Percentiles rank a stretch among this genome's conserved stretches.
These are phyloP conservation scores for Uromyces viciae-fabae DNA, from an alignment of 1,284 basidiomycete species.

Conservation along the genomic window DNA sequence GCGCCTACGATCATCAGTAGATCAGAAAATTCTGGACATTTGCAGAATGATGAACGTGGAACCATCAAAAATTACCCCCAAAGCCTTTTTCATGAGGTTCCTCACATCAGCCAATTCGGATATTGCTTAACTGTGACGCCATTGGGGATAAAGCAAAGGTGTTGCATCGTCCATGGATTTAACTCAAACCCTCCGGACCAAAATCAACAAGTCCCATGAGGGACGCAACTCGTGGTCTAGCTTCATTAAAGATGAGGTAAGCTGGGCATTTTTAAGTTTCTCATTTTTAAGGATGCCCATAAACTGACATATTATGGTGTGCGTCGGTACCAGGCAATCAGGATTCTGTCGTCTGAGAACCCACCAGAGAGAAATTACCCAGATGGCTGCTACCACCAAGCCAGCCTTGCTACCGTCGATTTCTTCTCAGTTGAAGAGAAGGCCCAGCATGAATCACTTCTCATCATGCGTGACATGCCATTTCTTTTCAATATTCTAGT, in stretches of 20 bases:
- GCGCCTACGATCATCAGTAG: too few relatives aligned
- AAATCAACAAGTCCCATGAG: not conserved
- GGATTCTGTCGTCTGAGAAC: not conserved
- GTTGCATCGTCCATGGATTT: not conserved
- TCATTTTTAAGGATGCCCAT: not conserved
- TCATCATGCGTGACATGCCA: not conserved
- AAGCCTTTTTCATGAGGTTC: not conserved
- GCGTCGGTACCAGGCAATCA: not conserved
- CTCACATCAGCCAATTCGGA: not conserved
- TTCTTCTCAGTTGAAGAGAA: not conserved
- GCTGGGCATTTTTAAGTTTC: not conserved
- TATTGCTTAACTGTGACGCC: not conserved
- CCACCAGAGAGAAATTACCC: not conserved
- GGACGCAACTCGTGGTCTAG: not conserved
- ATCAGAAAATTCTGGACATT: not conserved
- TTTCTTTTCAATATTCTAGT: not conserved
- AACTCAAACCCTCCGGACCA: not conserved
- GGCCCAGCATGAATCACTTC: not conserved
- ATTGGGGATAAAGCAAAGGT: not conserved
- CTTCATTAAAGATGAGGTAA: not conserved
- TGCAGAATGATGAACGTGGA: not conserved
- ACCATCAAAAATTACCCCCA: not conserved
- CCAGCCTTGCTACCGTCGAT: not conserved
- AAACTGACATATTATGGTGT: not conserved
- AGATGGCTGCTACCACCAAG: not conserved